Evolutionary conservation across 768 basidiomycete species (phyloP).

Genomic region (Tylopilus sp.): DNA sequence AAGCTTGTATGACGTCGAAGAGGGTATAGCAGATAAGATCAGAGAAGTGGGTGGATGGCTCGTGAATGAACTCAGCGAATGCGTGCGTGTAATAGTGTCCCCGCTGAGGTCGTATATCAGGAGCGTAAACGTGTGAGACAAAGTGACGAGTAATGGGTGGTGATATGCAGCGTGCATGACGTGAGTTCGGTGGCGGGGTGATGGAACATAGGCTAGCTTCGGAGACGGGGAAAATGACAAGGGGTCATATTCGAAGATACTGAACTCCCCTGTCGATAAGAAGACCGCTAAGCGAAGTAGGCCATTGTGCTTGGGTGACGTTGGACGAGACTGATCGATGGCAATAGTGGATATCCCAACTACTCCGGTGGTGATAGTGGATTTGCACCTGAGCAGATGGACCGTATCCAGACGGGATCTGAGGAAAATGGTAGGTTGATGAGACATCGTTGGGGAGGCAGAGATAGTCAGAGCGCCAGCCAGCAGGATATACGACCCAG

Average conservation of each 20-base stretch:
- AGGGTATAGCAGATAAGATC: conserved; percentile 62
- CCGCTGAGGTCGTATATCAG: conserved; percentile 69
- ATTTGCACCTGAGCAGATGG: conserved; percentile 45
- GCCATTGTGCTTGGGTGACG: conserved; percentile 28
- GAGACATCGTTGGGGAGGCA: conserved; percentile 41
- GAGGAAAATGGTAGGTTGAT: conserved; percentile 19
- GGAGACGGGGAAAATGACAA: conserved; percentile 37
- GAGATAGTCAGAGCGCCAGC: conserved; percentile 59
- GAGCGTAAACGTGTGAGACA: conserved; percentile 64
- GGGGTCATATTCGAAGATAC: conserved; percentile 53
- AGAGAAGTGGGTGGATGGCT: conserved; percentile 78
- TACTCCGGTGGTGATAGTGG: conserved; percentile 29
- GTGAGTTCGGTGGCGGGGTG: conserved; percentile 38
- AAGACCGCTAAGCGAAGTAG: conserved; percentile 52
- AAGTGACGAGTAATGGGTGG: conserved; percentile 71
- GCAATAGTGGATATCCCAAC: conserved; percentile 61
- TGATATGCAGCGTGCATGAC: conserved; percentile 71
- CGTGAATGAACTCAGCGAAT: conserved; percentile 73
- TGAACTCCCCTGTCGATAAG: conserved; percentile 67
- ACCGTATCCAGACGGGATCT: conserved; percentile 17
- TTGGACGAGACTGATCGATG: conserved; percentile 69
- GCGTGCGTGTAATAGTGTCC: conserved; percentile 49
- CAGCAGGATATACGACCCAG: conserved; percentile 45
- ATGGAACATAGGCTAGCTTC: conserved; percentile 48
- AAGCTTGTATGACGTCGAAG: conserved; percentile 61